Evolutionary conservation across 306 rosid species (phyloP).

Genomic region (Prunus fruticosa): DNA sequence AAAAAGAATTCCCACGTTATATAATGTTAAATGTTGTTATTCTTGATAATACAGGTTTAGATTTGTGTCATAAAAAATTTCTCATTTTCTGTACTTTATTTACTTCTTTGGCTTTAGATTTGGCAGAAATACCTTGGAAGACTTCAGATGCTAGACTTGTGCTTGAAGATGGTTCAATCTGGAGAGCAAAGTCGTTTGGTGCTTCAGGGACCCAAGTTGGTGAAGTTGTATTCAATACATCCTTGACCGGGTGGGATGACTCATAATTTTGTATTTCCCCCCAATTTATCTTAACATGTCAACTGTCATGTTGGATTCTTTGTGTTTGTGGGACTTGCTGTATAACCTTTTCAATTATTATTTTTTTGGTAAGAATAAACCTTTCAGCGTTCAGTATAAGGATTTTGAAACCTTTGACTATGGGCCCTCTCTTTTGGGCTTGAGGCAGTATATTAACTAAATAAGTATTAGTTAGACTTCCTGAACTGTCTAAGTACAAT

Average conservation of each 20-base stretch:
- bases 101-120: slow-evolving; percentile 32
- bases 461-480: neutral
- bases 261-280: neutral
- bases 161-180: slow-evolving; percentile 93
- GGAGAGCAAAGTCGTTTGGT: slow-evolving; percentile 96
- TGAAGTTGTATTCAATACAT: slow-evolving; percentile 93
- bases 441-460: neutral
- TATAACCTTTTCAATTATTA: too few species aligned
- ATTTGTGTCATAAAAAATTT: neutral
- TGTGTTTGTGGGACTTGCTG: neutral
- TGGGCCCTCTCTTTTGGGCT: neutral
- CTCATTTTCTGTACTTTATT: neutral
- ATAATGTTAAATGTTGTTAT: neutral
- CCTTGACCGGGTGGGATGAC: slow-evolving; percentile 76
- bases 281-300: neutral
- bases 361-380: neutral
- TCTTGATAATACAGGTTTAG: neutral
- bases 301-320: neutral
- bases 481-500: neutral
- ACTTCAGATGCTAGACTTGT: slow-evolving; percentile 82
- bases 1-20: neutral
- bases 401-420: too few species aligned
- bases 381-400: too few species aligned
- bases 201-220: slow-evolving; percentile 97
- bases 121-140: slow-evolving; percentile 84